These are phyloP conservation scores for Mycosarcoma mackinlayi DNA, from an alignment of 1,284 basidiomycete genomes.

Conservation along the genomic window DNA sequence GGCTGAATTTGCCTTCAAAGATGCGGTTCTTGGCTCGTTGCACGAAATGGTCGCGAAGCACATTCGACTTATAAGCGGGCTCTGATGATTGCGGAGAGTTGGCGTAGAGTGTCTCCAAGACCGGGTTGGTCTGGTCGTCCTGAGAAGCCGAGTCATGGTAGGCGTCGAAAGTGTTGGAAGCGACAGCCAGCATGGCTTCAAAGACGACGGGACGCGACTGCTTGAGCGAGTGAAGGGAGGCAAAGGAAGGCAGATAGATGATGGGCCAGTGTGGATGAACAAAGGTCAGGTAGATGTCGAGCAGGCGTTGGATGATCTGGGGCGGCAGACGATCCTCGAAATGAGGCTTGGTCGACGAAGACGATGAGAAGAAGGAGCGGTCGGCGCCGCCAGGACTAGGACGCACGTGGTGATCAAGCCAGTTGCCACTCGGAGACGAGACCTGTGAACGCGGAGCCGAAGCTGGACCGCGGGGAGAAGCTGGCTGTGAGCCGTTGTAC, in stretches of 20 bases:
- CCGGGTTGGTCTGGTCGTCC: slow-evolving; percentile 14
- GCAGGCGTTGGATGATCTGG: slow-evolving; percentile 30
- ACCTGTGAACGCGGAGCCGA: slow-evolving; percentile 25
- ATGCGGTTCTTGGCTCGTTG: slow-evolving; percentile 42
- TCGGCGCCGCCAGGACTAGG: slow-evolving; percentile 16
- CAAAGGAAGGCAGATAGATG: slow-evolving; percentile 51
- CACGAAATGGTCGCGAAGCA: slow-evolving; percentile 43
- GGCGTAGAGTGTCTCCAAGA: slow-evolving; percentile 27
- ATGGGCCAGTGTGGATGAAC: slow-evolving; percentile 57
- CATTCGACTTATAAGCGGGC: slow-evolving; percentile 28
- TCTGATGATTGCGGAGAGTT: slow-evolving; percentile 24
- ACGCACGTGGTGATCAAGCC: slow-evolving; percentile 25
- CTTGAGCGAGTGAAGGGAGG: slow-evolving; percentile 43
- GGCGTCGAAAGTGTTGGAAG: slow-evolving; percentile 49
- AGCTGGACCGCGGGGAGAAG: slow-evolving; percentile 22
- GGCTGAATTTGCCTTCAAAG: slow-evolving; percentile 42
- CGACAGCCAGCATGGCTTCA: slow-evolving; percentile 48
- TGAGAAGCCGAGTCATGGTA: slow-evolving; percentile 21
- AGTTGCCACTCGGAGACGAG: slow-evolving; percentile 23
- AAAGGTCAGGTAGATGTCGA: slow-evolving; percentile 49
- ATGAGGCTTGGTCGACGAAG: slow-evolving; percentile 1
- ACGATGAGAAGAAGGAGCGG: slow-evolving; percentile 6
- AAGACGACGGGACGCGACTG: slow-evolving; percentile 40
- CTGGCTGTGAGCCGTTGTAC: slow-evolving; percentile 31
- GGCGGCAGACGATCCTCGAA: slow-evolving; percentile 38